Evolutionary conservation across 2,329 filamentous ascomycete species (phyloP), one percentile per base, ranked within the genome.

Genomic region (Fusarium sp.): DNA sequence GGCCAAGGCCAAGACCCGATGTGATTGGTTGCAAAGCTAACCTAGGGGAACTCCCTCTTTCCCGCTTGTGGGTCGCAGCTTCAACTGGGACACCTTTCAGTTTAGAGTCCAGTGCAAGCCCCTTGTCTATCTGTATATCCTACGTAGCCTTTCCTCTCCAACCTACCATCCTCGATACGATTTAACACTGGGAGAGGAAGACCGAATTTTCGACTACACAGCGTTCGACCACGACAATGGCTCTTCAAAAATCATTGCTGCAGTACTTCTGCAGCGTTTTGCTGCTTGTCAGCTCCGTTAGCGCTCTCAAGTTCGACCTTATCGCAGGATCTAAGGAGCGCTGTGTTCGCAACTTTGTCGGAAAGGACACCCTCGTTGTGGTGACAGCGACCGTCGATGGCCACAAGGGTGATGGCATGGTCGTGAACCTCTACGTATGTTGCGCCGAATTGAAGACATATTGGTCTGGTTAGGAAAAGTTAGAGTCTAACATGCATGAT

Each of bases 291-390:
- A 82, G 84, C 63, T 83, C 83, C 71, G 82, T 84, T 69, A 81
- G 86, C 72, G 94, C 94, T 63, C 89, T 99, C 76, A 98, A 97
- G 85, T 98, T 99, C 87, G 96, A 99, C 77, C 89, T 99, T 66
- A 82, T 88, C 75, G 93, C 94, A 46, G 87, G 90, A 71, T 82
- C 83, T 67, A 88, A 90, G 78, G 92, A 95, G 83, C 89, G 95
- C 84, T 99, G 96, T 84, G 92, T 99, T 81, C 90, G 95, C 80
- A 99, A 99, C 85, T 99, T 98, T 81, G 94, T 98, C 72, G 88
- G 89, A 66, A 92, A 90, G 82, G 94, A 98, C 78, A 97, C 96
- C 71, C 85, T 99, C 72, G 96, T 99, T 43, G 95, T 98, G 34
- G 95, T 99, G 55, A 98, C 95, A 60, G 93, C 94, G 58, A 97